Evolutionary conservation across 2,329 filamentous ascomycete species (phyloP).

Genomic region (Paecilomyces sp.): DNA sequence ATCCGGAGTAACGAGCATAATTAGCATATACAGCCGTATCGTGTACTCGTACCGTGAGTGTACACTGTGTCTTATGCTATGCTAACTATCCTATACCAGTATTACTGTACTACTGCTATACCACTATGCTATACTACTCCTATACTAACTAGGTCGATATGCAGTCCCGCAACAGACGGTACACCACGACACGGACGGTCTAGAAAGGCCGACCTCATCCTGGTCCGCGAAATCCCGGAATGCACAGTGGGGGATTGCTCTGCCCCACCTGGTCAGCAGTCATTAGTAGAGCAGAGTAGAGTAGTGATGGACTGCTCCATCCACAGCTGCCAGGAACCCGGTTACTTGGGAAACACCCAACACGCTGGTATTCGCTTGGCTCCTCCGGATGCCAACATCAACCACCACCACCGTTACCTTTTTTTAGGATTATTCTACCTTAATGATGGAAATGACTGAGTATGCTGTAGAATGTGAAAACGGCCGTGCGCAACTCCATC

Average conservation of each 20-base stretch:
- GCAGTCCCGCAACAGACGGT: too few species aligned
- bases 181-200: background rate
- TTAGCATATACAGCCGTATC: background rate
- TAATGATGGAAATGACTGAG: background rate
- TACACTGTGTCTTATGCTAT: too few species aligned
- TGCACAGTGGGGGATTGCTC: conserved; percentile 6
- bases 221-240: conserved; percentile 12
- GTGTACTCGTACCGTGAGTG: too few species aligned
- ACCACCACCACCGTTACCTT: too few species aligned
- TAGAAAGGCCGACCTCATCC: background rate
- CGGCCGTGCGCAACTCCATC: background rate
- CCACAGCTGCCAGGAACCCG: conserved; percentile 15
- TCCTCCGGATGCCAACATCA: background rate
- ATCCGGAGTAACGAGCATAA: background rate
- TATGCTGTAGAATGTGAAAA: background rate
- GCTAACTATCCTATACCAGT: too few species aligned
- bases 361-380: conserved; percentile 1
- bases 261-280: conserved; percentile 8
- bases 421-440: too few species aligned
- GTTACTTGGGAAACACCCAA: conserved; percentile 21
- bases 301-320: background rate
- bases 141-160: too few species aligned
- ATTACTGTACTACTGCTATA: too few species aligned
- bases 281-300: background rate
- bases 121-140: too few species aligned